A percentile compares a stretch with the other conserved stretches of the same genome.
phyloP scores from a whole-genome alignment of 2,329 filamentous ascomycete genomes.

The Fusarium miscanthi region DNA sequence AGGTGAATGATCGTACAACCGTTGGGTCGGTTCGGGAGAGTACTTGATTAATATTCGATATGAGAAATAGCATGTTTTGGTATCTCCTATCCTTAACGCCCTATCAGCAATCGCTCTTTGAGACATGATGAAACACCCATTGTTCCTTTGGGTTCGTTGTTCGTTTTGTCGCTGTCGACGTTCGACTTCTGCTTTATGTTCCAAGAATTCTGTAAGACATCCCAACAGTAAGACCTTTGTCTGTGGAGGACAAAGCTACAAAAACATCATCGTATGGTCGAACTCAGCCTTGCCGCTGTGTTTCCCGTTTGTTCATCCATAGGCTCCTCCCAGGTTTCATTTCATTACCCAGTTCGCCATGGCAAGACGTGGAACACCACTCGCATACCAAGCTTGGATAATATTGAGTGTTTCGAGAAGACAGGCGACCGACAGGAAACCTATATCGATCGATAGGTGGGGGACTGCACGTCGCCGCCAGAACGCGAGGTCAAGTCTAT shows the following conservation, averaged over 20 bases:
- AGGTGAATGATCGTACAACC: background rate
- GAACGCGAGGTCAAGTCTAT: background rate
- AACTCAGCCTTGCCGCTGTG: background rate
- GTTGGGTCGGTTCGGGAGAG: background rate
- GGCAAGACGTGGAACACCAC: background rate
- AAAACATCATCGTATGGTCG: background rate
- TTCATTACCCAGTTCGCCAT: background rate
- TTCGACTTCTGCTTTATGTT: slow-evolving; percentile 1
- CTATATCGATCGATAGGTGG: background rate
- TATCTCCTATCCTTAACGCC: slow-evolving; percentile 4
- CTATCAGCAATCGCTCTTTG: slow-evolving; percentile 4
- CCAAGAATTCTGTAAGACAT: background rate
- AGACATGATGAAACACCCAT: background rate
- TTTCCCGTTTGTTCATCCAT: background rate
- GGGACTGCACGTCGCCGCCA: background rate
- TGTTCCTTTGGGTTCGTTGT: slow-evolving; percentile 4
- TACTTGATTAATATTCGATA: slow-evolving; percentile 9
- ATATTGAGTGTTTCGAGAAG: background rate
- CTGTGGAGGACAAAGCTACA: background rate
- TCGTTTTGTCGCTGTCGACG: background rate
- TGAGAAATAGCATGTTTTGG: background rate
- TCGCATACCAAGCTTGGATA: background rate
- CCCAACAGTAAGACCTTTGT: slow-evolving; percentile 9
- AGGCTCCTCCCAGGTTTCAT: background rate
- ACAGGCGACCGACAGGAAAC: background rate